Base-by-base conservation (phyloP, 805 yeast species). In the Scheffersomyces amazonensis region DNA sequence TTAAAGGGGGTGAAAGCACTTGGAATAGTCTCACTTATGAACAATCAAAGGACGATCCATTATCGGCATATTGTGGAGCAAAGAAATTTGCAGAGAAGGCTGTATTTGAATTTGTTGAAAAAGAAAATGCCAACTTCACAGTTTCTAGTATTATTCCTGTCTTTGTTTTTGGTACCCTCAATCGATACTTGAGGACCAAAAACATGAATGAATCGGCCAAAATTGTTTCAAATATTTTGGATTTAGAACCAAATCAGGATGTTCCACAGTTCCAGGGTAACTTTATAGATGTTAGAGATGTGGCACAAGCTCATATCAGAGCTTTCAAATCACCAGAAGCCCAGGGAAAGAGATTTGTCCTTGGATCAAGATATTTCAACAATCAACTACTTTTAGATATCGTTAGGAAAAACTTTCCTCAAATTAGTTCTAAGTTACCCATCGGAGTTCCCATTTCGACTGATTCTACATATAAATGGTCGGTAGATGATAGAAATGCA, bases 81-180 rank as follows among this genome's bases (percentile, higher is more conserved):
- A 79, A 78, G 57, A 76, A 71, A 32, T 70, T 72, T 41, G 83
- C 84, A 16, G 87, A 81, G 52, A 56, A 60, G 34, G 69, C 76
- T 2, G 83, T 82, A 4, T 80, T 87, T 81, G 69, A 75, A 3
- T 69, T 62, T n/a, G 62, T 75, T 33, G 48, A 66, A 22, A 34
- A 31, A 8, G 43, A 45, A 31, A 41, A 45, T 5, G 49, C 47
- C 22, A 30, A 31, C 15, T 47, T 48, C 22, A 40, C 38, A 13
- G 16, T 48, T 6, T 39, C 43, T 9, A 21, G 41, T 10, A 46
- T 51, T 15, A 43, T 41, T 28, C 61, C 63, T 12, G 39, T 41
- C 17, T 56, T 37, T 36, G 60, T 55, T 2, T 55, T 54, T 36
- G 63, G 63, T 5, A 57, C 60, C 2, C 60, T 51, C 37, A 35